phyloP scores from a whole-genome alignment of 345 rosid species.

The Heritiera littoralis region DNA sequence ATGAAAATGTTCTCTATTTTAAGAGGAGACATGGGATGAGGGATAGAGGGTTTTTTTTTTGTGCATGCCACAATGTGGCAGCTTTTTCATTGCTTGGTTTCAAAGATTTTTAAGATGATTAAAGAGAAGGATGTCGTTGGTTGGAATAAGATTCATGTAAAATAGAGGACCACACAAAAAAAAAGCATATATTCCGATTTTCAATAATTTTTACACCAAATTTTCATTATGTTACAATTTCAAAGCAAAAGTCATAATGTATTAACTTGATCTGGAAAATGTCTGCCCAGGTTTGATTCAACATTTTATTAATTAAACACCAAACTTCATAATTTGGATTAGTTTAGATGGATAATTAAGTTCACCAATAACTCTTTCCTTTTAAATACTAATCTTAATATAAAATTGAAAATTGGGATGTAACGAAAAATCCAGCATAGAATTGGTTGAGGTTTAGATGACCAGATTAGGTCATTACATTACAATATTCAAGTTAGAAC shows the following conservation, averaged over 20 bases:
- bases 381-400: not conserved
- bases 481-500: not conserved
- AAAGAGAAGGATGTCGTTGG: conserved; percentile 12
- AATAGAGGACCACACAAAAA: conserved; percentile 6
- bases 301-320: not conserved
- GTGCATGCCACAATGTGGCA: conserved; percentile 22
- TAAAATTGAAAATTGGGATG: not conserved
- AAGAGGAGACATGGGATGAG: not conserved
- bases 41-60: not conserved
- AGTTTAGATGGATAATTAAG: too few relatives aligned
- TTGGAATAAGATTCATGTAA: not conserved
- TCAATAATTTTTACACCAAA: conserved; percentile 15
- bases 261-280: not conserved
- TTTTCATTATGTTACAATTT: not conserved
- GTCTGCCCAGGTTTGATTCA: not conserved
- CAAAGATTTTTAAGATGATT: conserved; percentile 31
- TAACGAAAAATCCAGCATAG: not conserved
- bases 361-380: not conserved
- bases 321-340: not conserved
- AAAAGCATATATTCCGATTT: not conserved
- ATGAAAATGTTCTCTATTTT: not conserved
- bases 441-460: conserved; percentile 18
- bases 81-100: conserved; percentile 29
- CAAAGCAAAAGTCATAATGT: conserved; percentile 6
- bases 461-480: conserved; percentile 25